phyloP scores from a whole-genome alignment of 495 filamentous ascomycete genomes.

The Neurospora intermedia region DNA sequence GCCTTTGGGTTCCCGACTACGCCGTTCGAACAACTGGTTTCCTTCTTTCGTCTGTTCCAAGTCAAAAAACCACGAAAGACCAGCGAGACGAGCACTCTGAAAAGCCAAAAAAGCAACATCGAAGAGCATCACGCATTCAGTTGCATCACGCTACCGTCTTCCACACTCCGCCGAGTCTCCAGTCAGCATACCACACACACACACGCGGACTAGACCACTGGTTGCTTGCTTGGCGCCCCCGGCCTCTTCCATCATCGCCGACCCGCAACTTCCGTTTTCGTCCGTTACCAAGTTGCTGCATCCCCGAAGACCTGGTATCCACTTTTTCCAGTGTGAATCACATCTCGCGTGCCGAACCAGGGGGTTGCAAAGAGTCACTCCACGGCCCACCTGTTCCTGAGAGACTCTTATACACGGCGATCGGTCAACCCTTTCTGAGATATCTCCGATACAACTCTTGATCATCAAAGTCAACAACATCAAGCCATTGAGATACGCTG shows the following conservation, averaged over 20 bases:
- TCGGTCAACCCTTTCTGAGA: slow-evolving; percentile 13
- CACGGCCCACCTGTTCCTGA: slow-evolving; percentile 33
- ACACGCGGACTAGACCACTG: not conserved
- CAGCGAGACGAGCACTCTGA: not conserved
- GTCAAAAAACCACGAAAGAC: not conserved
- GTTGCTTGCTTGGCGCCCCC: slow-evolving; percentile 6
- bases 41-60: not conserved
- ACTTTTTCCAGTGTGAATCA: slow-evolving; percentile 19
- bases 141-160: slow-evolving; percentile 2
- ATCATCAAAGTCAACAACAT: not conserved
- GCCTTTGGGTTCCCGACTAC: not conserved
- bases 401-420: slow-evolving; percentile 19
- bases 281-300: slow-evolving; percentile 13
- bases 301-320: slow-evolving; percentile 7
- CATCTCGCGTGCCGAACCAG: slow-evolving; percentile 25
- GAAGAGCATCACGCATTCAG: not conserved
- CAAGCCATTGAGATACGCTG: not conserved
- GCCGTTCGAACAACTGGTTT: not conserved
- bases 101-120: not conserved
- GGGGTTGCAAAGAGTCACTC: slow-evolving; percentile 37
- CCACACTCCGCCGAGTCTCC: not conserved
- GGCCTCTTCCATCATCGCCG: slow-evolving; percentile 11
- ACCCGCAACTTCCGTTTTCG: slow-evolving; percentile 9
- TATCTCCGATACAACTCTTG: not conserved
- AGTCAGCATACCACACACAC: not conserved